Evolutionary conservation across 495 filamentous ascomycete species (phyloP).

Genomic region (Podospora anserina): DNA sequence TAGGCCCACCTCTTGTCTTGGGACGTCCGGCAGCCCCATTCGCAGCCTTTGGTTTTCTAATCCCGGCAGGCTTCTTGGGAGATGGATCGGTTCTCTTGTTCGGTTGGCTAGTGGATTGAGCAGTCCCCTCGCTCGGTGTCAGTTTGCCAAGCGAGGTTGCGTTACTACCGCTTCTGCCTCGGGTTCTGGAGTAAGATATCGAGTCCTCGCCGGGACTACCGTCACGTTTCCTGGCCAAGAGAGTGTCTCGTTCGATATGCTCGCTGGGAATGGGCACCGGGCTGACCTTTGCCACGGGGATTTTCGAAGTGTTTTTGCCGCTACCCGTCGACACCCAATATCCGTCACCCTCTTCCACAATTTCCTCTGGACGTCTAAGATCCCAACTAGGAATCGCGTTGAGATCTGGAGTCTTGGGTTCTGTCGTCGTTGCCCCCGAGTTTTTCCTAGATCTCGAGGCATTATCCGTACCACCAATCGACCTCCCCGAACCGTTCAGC

Average conservation of each 20-base stretch:
- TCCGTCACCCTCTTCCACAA: conserved; percentile 60
- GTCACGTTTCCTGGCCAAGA: conserved; percentile 59
- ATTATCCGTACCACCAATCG: conserved; percentile 26
- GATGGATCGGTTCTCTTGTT: conserved; percentile 47
- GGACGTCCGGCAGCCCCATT: conserved; percentile 52
- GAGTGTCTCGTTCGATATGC: conserved; percentile 68
- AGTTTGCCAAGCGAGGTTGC: conserved; percentile 56
- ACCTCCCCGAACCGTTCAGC: conserved; percentile 26
- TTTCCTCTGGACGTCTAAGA: conserved; percentile 75
- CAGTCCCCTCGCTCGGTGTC: conserved; percentile 35
- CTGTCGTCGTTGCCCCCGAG: conserved; percentile 35
- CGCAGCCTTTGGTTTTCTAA: conserved; percentile 44
- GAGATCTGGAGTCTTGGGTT: conserved; percentile 33
- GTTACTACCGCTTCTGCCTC: conserved; percentile 70
- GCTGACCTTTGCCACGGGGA: conserved; percentile 77
- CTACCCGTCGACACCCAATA: conserved; percentile 39
- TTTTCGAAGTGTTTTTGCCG: conserved; percentile 59
- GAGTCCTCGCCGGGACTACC: conserved; percentile 58
- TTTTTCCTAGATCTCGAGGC: conserved; percentile 46
- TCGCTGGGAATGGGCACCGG: conserved; percentile 69
- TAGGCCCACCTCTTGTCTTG: conserved; percentile 57
- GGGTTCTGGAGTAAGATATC: conserved; percentile 53
- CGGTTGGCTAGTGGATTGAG: conserved; percentile 31
- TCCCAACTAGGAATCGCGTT: conserved; percentile 54
- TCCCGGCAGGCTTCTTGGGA: conserved; percentile 41